Percentiles rank a stretch among this genome's conserved stretches.
Evolutionary conservation across 805 yeast species (phyloP).

Genomic region (Candida nanaspora): DNA sequence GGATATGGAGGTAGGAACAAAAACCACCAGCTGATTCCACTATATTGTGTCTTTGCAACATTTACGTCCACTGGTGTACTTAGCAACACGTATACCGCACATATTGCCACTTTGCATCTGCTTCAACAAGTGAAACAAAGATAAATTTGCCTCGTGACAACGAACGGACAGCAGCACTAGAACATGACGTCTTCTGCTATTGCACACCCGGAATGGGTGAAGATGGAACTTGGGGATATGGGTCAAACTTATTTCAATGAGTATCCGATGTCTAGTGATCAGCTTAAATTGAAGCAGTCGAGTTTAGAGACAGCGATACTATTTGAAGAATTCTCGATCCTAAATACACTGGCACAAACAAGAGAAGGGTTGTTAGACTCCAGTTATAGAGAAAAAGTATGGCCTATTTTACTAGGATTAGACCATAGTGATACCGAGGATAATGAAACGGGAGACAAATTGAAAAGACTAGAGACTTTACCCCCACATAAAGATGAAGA

Average conservation of each 20-base stretch:
- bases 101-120: neutral
- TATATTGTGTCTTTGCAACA: too few relatives aligned
- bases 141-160: too few relatives aligned
- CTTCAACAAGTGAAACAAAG: too few relatives aligned
- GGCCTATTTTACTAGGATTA: slow-evolving; percentile 46
- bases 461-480: slow-evolving; percentile 12
- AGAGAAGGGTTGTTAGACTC: slow-evolving; percentile 40
- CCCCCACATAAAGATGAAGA: slow-evolving; percentile 61
- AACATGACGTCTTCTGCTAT: neutral
- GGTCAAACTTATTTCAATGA: slow-evolving; percentile 40
- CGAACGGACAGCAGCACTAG: slow-evolving; percentile 4
- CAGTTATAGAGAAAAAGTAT: slow-evolving; percentile 33
- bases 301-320: slow-evolving; percentile 31
- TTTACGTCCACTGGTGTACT: too few relatives aligned
- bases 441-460: slow-evolving; percentile 7
- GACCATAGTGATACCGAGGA: slow-evolving; percentile 10
- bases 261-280: slow-evolving; percentile 33
- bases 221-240: slow-evolving; percentile 39
- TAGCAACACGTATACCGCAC: too few relatives aligned
- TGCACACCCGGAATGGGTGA: slow-evolving; percentile 37
- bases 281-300: slow-evolving; percentile 28
- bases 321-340: slow-evolving; percentile 20
- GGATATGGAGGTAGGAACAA: too few relatives aligned
- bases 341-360: slow-evolving; percentile 31
- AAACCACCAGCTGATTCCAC: too few relatives aligned